phyloP scores from a whole-genome alignment of 441 rosid species.

The Cnidoscolus chayamansa region DNA sequence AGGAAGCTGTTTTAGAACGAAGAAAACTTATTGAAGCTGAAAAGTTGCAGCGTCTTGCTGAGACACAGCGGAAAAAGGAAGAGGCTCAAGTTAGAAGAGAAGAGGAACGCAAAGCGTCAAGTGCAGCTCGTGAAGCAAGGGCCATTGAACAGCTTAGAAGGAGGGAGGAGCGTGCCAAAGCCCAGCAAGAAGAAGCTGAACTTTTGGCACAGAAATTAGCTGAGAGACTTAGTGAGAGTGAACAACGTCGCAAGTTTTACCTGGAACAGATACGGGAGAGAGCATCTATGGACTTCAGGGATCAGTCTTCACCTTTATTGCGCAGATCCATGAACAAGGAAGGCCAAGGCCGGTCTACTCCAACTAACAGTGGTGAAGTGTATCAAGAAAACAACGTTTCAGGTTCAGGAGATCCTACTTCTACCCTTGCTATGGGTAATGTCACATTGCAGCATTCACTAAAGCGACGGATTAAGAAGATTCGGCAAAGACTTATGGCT shows the following conservation, averaged over 20 bases:
- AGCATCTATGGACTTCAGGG: conserved; percentile 85
- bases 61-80: conserved; percentile 75
- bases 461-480: conserved; percentile 64
- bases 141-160: conserved; percentile 71
- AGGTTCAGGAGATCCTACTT: conserved; percentile 33
- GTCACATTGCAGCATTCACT: conserved; percentile 50
- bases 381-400: conserved; percentile 39
- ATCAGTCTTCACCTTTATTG: conserved; percentile 70
- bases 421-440: conserved; percentile 39
- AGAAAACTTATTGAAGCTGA: conserved; percentile 79
- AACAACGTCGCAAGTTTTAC: conserved; percentile 73
- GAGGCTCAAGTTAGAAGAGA: conserved; percentile 85
- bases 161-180: conserved; percentile 76
- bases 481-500: conserved; percentile 80
- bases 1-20: conserved; percentile 79
- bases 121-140: conserved; percentile 80
- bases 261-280: conserved; percentile 80
- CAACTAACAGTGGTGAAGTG: conserved; percentile 44
- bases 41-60: conserved; percentile 77
- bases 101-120: conserved; percentile 82
- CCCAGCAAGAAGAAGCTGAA: conserved; percentile 90
- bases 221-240: conserved; percentile 73
- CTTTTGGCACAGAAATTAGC: conserved; percentile 73
- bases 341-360: conserved; percentile 51
- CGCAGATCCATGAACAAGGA: conserved; percentile 59